Evolutionary conservation across 495 filamentous ascomycete genomes (phyloP).

Genomic region (Chaetomium cochliodes): DNA sequence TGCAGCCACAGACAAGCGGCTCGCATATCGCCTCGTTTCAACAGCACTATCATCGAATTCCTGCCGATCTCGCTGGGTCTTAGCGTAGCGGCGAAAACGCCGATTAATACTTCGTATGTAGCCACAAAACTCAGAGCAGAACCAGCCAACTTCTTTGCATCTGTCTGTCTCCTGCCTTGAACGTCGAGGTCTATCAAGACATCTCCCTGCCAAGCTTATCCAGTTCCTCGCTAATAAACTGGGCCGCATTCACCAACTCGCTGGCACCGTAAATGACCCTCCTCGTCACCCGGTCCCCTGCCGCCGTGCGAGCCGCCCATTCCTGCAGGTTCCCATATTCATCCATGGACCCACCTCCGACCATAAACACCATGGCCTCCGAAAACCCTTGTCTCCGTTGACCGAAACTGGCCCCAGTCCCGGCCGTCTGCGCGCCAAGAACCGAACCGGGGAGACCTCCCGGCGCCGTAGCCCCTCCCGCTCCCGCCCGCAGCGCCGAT

Average conservation of each 20-base stretch:
- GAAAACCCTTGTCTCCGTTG: conserved; percentile 90
- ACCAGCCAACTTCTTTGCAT: not conserved
- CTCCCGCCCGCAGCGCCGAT: conserved; percentile 47
- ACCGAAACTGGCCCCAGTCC: conserved; percentile 85
- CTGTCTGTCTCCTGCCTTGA: not conserved
- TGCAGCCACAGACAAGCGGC: not conserved
- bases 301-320: conserved; percentile 77
- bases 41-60: not conserved
- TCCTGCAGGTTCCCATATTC: conserved; percentile 98
- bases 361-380: conserved; percentile 94
- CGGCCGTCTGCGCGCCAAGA: conserved; percentile 50
- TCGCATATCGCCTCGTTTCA: conserved; percentile 5
- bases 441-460: conserved; percentile 46
- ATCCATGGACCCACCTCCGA: conserved; percentile 97
- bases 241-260: conserved; percentile 84
- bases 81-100: not conserved
- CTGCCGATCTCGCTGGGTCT: not conserved
- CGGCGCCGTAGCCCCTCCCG: conserved; percentile 36
- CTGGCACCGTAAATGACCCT: conserved; percentile 95
- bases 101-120: too few relatives aligned
- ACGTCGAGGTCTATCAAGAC: conserved; percentile 24
- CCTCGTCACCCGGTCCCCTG: conserved; percentile 56
- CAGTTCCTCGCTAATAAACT: conserved; percentile 80
- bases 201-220: conserved; percentile 66
- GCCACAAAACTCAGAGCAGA: not conserved